phyloP scores from a whole-genome alignment of 108 stramenopile genomes.

The Aurantiochytrium sp. region DNA sequence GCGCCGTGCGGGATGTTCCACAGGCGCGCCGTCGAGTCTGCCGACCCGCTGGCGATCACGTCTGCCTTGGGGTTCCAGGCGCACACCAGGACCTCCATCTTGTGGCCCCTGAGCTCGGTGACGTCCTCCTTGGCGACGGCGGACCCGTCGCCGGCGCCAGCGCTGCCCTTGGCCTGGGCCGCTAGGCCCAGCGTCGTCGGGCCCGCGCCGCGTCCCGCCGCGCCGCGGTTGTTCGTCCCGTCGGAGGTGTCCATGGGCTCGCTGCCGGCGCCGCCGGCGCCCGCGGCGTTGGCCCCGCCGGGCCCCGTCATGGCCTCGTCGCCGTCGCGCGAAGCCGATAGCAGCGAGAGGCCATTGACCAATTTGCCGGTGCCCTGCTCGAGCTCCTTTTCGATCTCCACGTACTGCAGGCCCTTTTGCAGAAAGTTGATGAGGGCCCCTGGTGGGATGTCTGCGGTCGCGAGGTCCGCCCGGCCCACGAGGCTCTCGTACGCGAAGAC shows the following conservation, averaged over 20 bases:
- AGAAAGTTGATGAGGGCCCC: constrained; percentile 42
- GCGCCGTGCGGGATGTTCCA: constrained; percentile 17
- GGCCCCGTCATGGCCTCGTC: neutral
- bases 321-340: neutral
- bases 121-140: neutral
- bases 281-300: neutral
- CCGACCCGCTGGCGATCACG: constrained; percentile 26
- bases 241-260: neutral
- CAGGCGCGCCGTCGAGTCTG: neutral
- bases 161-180: neutral
- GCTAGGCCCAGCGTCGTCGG: neutral
- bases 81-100: constrained; percentile 32
- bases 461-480: constrained; percentile 7
- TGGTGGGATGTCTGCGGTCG: constrained; percentile 36
- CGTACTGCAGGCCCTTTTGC: constrained; percentile 44
- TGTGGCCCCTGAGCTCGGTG: neutral
- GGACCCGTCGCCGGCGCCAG: neutral
- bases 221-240: neutral
- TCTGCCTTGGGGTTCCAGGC: constrained; percentile 30
- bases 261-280: neutral
- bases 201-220: neutral
- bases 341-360: neutral
- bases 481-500: constrained; percentile 41
- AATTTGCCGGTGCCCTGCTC: neutral
- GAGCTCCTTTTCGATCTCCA: constrained; percentile 46